A percentile compares a stretch with the other conserved stretches of the same genome.
Conservation (phyloP, 805 yeast genomes). For the Nakazawaea molendinolei region DNA sequence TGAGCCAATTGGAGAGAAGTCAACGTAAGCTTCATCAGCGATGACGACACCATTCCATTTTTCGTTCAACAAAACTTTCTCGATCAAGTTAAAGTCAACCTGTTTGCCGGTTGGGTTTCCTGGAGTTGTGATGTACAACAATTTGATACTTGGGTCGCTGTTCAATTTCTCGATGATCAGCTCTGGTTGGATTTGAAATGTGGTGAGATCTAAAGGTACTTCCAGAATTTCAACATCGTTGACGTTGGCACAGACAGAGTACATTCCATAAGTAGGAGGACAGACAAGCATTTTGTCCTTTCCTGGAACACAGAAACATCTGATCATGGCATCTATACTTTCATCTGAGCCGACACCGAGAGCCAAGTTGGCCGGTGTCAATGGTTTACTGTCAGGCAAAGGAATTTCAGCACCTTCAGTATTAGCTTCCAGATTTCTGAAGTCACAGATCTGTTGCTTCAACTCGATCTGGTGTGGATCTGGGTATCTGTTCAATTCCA, state of each 20-base stretch:
- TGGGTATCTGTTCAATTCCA: constrained; percentile 84
- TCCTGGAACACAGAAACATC: constrained; percentile 81
- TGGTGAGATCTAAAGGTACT: constrained; percentile 64
- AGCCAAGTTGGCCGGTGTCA: constrained; percentile 67
- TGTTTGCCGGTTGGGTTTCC: constrained; percentile 91
- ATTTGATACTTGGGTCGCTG: constrained; percentile 57
- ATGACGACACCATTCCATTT: constrained; percentile 74
- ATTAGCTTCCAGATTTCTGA: constrained; percentile 52
- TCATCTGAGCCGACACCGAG: constrained; percentile 98
- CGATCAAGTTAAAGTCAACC: constrained; percentile 42
- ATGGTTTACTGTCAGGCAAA: constrained; percentile 17
- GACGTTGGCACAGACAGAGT: constrained; percentile 80
- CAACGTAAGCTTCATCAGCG: constrained; percentile 93
- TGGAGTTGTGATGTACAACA: constrained; percentile 86
- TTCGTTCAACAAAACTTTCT: constrained; percentile 36
- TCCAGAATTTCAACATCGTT: constrained; percentile 77
- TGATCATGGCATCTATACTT: constrained; percentile 79
- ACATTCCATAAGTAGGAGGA: constrained; percentile 99
- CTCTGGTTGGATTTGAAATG: constrained; percentile 58
- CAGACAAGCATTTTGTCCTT: constrained; percentile 75
- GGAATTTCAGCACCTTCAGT: constrained; percentile 17
- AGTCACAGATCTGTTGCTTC: constrained; percentile 63
- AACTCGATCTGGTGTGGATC: constrained; percentile 88
- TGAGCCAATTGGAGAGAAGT: constrained; percentile 63
- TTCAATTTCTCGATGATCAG: constrained; percentile 44